phyloP scores from a whole-genome alignment of 2,329 filamentous ascomycete genomes.

The Aspergillus unguis region DNA sequence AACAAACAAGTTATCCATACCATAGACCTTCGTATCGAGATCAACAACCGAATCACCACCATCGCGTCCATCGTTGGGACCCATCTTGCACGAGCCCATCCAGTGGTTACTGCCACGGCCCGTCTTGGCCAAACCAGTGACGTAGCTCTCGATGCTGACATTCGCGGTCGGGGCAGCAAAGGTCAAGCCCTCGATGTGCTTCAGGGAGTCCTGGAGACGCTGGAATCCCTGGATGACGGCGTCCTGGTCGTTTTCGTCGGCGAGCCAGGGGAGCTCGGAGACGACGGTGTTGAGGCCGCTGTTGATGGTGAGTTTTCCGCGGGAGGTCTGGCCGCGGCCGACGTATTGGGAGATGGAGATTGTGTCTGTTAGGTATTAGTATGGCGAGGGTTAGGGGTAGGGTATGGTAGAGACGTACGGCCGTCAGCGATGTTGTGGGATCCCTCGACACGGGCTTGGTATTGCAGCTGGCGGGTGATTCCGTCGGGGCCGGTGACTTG shows the following conservation, averaged over 20 bases:
- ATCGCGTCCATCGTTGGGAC: slow-evolving; percentile 18
- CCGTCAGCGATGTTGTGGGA: slow-evolving; percentile 9
- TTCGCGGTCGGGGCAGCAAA: slow-evolving; percentile 14
- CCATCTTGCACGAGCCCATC: slow-evolving; percentile 21
- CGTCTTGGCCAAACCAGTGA: slow-evolving; percentile 3
- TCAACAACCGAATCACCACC: slow-evolving; percentile 19
- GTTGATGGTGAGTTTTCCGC: slow-evolving; percentile 24
- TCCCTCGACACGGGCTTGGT: slow-evolving; percentile 16
- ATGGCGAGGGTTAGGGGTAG: no score
- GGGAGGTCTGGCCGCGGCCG: slow-evolving; percentile 28
- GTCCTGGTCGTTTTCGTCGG: slow-evolving; percentile 20
- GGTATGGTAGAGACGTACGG: neutral
- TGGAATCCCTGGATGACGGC: slow-evolving; percentile 24
- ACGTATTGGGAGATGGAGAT: slow-evolving; percentile 25
- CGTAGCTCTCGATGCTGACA: slow-evolving; percentile 6
- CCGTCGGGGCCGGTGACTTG: slow-evolving; percentile 17
- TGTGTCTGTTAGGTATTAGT: neutral
- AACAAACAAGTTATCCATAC: slow-evolving; percentile 28
- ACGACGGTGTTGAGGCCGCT: slow-evolving; percentile 24
- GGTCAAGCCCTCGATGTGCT: slow-evolving; percentile 19
- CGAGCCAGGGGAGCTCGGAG: slow-evolving; percentile 25
- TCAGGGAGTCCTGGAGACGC: slow-evolving; percentile 5
- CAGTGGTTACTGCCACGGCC: slow-evolving; percentile 14
- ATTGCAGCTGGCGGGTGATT: slow-evolving; percentile 24
- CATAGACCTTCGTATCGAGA: slow-evolving; percentile 25